Base-by-base conservation (phyloP, 2,329 filamentous ascomycete genomes). In the Sodiomyces alkalinus region DNA sequence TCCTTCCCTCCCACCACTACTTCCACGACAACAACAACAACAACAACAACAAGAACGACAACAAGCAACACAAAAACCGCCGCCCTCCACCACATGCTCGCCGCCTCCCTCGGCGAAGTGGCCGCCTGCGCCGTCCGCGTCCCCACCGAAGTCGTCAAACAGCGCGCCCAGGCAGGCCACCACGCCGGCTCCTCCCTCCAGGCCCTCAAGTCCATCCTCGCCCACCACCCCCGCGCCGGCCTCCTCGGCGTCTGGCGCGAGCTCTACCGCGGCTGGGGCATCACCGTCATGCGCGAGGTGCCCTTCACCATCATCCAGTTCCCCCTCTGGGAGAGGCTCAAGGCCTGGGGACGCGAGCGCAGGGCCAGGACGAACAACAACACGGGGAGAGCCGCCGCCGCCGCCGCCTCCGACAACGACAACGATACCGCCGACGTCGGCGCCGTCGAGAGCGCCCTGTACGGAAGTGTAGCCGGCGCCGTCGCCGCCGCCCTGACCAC, bases 251-350 rank as follows among this genome's bases (percentile, higher is more conserved):
- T 96, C 26, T 74, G 81, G 64, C 60, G 69, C 35, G 86, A 94
- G 55, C 55, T 98, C 31, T 98, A 98, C 53, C 68, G 90, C 19
- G 90, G 92, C 2, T 93, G 85, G 68, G 70, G 74, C 12, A 85
- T 96, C 41, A 98, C 90, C 2, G 76, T 98, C 29, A 78, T 94
- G 58, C 74, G 90, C 33, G 90, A 98, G 61, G 86, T 98, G 35
- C 90, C 90, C 4, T 98, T 98, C 46, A 96, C 92, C 3, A 76
- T 94, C 7, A 80, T 98, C 37, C 90, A 98, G 54, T 98, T 98
- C 50, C 90, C 90, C 25, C 66, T 98, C 37, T 98, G 90, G 90
- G 90, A 98, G 56, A 74, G 68, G 4, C 69, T 96, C 65, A 96
- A 94, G 64, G 62, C 63, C 22, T 81, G 71, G 67, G 63, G 74